Evolutionary conservation across 2,329 filamentous ascomycete genomes (phyloP).

Genomic region (Periconia macrospinosa): DNA sequence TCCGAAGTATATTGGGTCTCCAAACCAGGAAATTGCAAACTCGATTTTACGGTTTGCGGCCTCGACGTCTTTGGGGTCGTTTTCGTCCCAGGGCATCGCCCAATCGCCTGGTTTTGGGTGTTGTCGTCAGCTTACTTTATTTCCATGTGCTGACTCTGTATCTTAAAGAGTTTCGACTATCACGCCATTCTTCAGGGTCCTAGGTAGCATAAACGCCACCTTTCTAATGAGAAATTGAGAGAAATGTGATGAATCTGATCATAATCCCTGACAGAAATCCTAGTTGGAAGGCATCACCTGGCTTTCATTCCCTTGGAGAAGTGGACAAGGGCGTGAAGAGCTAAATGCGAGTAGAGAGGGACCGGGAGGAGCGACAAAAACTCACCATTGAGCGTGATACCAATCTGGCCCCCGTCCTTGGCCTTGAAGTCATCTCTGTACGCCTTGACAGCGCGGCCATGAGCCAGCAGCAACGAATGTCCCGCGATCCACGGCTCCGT

Average conservation of each 20-base stretch:
- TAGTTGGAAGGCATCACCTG: too few species aligned
- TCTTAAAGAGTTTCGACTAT: too few species aligned
- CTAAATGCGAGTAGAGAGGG: neutral
- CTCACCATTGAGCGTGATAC: conserved; percentile 80
- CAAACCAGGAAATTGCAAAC: conserved; percentile 87
- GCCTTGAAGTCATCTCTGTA: conserved; percentile 83
- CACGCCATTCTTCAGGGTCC: too few species aligned
- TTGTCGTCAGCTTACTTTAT: conserved; percentile 15
- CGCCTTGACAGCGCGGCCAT: conserved; percentile 77
- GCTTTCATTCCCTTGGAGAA: conserved; percentile 1
- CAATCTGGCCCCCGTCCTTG: conserved; percentile 73
- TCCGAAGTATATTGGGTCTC: conserved; percentile 82
- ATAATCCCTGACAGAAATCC: too few species aligned
- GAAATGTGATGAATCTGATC: too few species aligned
- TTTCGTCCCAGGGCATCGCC: conserved; percentile 79
- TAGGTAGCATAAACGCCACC: neutral
- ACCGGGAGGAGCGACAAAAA: conserved; percentile 2
- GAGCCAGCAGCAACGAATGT: conserved; percentile 78
- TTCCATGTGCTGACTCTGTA: neutral
- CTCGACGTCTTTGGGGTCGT: conserved; percentile 73
- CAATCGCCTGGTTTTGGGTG: conserved; percentile 65
- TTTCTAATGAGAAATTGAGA: too few species aligned
- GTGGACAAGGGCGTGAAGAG: too few species aligned
- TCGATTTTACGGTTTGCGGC: conserved; percentile 81
- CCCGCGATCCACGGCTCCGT: conserved; percentile 82